phyloP scores from a whole-genome alignment of 2,329 filamentous ascomycete species.

The Sarocladiaceae sp. region DNA sequence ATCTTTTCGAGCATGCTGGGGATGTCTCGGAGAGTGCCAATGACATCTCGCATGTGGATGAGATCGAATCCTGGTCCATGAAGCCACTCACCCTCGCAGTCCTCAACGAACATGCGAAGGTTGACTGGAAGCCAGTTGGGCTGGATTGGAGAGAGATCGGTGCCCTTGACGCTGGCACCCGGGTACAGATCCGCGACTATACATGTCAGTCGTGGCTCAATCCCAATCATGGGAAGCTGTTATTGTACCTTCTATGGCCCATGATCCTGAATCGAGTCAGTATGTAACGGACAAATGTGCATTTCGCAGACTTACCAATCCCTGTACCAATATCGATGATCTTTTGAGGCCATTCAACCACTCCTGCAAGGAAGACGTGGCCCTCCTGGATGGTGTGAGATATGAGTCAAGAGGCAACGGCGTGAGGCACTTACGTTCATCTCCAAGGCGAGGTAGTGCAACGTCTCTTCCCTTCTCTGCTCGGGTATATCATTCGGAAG shows the following conservation, averaged over 20 bases:
- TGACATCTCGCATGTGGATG: conserved; percentile 48
- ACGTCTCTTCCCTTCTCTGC: conserved; percentile 40
- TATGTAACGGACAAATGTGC: conserved; percentile 9
- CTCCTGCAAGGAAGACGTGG: conserved; percentile 34
- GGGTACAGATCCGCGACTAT: conserved; percentile 43
- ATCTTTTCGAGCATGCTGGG: conserved; percentile 38
- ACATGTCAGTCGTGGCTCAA: conserved; percentile 1
- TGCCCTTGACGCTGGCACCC: conserved; percentile 37
- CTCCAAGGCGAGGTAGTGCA: conserved; percentile 42
- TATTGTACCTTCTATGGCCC: conserved; percentile 45
- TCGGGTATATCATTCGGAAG: conserved; percentile 43
- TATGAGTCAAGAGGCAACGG: neutral
- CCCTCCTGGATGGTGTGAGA: conserved; percentile 23
- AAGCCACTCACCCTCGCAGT: conserved; percentile 53
- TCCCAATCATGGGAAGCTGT: too few species aligned
- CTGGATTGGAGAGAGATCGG: conserved; percentile 46
- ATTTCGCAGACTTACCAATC: conserved; percentile 32
- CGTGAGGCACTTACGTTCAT: conserved; percentile 25
- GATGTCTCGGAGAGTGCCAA: conserved; percentile 46
- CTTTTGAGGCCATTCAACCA: conserved; percentile 33
- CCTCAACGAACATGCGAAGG: conserved; percentile 59
- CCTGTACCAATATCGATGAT: conserved; percentile 48
- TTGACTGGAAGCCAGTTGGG: conserved; percentile 52
- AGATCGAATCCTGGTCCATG: conserved; percentile 51
- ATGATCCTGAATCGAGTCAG: conserved; percentile 36